phyloP scores from a whole-genome alignment of 2,329 filamentous ascomycete species.

The Alternaria sp. region DNA sequence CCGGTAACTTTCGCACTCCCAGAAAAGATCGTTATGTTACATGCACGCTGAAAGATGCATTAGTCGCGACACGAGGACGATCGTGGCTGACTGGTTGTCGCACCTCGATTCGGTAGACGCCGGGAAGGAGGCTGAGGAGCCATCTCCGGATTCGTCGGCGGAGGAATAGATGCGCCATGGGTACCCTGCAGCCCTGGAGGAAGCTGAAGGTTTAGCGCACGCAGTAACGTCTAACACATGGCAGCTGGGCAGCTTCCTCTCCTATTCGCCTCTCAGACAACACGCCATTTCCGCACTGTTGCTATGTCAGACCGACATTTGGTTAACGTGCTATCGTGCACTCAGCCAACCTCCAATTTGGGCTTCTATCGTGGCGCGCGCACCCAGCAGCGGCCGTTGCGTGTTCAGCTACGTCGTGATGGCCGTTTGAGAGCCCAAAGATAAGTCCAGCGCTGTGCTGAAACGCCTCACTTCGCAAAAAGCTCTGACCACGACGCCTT shows the following conservation, averaged over 20 bases:
- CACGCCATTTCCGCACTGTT: background rate
- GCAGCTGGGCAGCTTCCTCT: background rate
- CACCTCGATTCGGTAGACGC: background rate
- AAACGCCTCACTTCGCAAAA: background rate
- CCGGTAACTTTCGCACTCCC: background rate
- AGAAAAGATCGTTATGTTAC: background rate
- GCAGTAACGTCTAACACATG: background rate
- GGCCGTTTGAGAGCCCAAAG: background rate
- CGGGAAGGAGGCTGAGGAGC: background rate
- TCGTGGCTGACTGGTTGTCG: background rate
- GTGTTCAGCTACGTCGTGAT: background rate
- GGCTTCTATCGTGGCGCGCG: background rate
- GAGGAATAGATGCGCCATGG: background rate
- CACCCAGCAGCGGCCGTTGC: background rate
- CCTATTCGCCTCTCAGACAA: background rate
- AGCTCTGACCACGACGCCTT: background rate
- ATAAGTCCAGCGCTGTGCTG: background rate
- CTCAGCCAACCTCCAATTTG: background rate
- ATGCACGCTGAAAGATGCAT: background rate
- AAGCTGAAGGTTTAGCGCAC: conserved; percentile 3
- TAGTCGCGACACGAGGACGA: background rate
- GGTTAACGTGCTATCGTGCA: background rate
- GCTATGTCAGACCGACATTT: background rate
- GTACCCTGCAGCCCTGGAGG: background rate
- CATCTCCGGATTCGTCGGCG: background rate